A percentile compares a stretch with the other conserved stretches of the same genome.
These are phyloP conservation scores for Talaromyces ruber DNA, from an alignment of 495 filamentous ascomycete genomes.

Conservation along the genomic window DNA sequence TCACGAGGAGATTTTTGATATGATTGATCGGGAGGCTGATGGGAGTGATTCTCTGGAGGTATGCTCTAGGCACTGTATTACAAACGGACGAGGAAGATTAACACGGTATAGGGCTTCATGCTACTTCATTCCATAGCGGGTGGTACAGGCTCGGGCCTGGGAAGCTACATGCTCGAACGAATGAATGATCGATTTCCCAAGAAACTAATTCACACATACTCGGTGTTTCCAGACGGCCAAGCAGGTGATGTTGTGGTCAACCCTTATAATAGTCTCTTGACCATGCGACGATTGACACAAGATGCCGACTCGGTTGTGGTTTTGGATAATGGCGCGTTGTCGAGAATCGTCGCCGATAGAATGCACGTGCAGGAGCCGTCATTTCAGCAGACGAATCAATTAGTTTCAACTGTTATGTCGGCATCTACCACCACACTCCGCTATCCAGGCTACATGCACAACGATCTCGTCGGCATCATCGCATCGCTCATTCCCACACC, in stretches of 20 bases:
- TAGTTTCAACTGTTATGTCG: slow-evolving; percentile 98
- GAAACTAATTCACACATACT: slow-evolving; percentile 98
- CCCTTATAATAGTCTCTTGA: slow-evolving; percentile 91
- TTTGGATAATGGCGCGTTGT: slow-evolving; percentile 88
- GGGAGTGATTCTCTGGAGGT: slow-evolving; percentile 95
- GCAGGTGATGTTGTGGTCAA: slow-evolving; percentile 91
- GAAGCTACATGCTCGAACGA: slow-evolving; percentile 88
- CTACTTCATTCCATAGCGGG: slow-evolving; percentile 96
- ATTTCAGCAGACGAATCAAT: slow-evolving; percentile 94
- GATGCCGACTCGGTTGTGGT: slow-evolving; percentile 99
- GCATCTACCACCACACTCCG: slow-evolving; percentile 92
- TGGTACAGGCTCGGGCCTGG: slow-evolving; percentile 89
- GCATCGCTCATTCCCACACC: slow-evolving; percentile 94
- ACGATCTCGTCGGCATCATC: slow-evolving; percentile 93
- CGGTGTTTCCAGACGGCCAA: slow-evolving; percentile 89
- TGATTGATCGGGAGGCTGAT: slow-evolving; percentile 98
- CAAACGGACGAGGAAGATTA: background rate
- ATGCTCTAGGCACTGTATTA: slow-evolving; percentile 1
- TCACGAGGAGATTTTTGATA: slow-evolving; percentile 96
- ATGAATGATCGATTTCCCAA: slow-evolving; percentile 98
- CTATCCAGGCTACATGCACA: slow-evolving; percentile 99
- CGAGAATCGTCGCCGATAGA: slow-evolving; percentile 87
- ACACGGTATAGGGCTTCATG: slow-evolving; percentile 72
- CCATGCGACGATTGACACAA: slow-evolving; percentile 84
- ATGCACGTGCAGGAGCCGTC: slow-evolving; percentile 91